Base-by-base conservation (phyloP, 2,329 filamentous ascomycete genomes). In the Colletotrichum salicis region DNA sequence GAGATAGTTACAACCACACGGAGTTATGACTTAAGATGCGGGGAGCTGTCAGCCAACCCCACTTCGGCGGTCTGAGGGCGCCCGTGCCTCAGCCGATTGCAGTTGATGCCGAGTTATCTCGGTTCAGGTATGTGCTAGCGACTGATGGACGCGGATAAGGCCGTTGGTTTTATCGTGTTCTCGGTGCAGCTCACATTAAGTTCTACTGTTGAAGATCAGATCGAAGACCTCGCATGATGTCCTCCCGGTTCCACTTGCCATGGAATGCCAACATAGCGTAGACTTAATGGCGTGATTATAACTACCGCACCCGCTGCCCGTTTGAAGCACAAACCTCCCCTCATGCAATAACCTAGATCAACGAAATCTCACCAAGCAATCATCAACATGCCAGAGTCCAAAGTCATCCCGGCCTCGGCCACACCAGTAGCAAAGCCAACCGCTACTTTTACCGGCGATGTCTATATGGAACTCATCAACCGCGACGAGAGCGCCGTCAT, bases 391-490 rank as follows among this genome's bases (percentile, higher is more conserved):
- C 58, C 58, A n/a, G 58, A 61, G 37, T 61, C 58, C 3, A 61
- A 48, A 8, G 41, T 61, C 24, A 61, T 61, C 3, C 37, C 27
- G 10, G 37, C 37, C 24, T 7, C 58, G 12, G 13, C 58, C 5
- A 22, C 58, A 4, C 10, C 24, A n/a, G 59, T 62, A 29, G 45
- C 59, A 19, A 62, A 52, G 45, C 59, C 59, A 15, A 52, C 59
- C 1, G 41, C 64, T 4, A 67, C 56, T 27, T 66, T 66, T 29
- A 67, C 64, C 24, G 64, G 64, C 13, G 64, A 67, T 15, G 64
- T 67, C 29, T 67, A 60, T 27, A 22, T 60, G 37, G 56, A 67
- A 19, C 55, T 51, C 15, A 51, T 61, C 35, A 55, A 37, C 45
- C 33, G 27, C 15, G 61, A 69, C 61, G 60, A 48, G n/a, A 33